Percentiles rank a stretch among this genome's conserved stretches.
phyloP scores from a whole-genome alignment of 2,329 filamentous ascomycete species.

The Thyridium curvatum region DNA sequence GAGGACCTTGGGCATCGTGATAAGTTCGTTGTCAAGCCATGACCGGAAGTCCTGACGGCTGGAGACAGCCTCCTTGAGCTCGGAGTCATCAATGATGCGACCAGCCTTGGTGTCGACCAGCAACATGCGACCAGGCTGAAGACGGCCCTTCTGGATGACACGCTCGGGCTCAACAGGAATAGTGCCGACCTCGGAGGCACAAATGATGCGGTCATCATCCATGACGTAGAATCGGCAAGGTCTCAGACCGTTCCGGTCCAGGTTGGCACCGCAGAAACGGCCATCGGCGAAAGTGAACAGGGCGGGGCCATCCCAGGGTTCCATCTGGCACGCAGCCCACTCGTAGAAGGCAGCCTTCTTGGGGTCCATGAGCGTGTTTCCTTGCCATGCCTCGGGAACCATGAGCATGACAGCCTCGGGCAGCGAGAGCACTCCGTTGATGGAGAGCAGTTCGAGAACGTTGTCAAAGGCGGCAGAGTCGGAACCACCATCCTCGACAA shows the following conservation, averaged over 20 bases:
- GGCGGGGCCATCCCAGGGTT: conserved; percentile 95
- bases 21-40: conserved; percentile 81
- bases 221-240: conserved; percentile 97
- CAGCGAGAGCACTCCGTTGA: conserved; percentile 91
- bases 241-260: conserved; percentile 90
- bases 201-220: conserved; percentile 95
- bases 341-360: conserved; percentile 97
- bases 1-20: conserved; percentile 72
- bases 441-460: conserved; percentile 85
- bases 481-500: conserved; percentile 93
- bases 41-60: conserved; percentile 78
- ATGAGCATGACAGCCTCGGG: conserved; percentile 98
- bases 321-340: conserved; percentile 98
- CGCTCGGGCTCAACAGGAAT: conserved; percentile 86
- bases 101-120: conserved; percentile 85
- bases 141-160: conserved; percentile 85
- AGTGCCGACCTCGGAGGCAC: conserved; percentile 92
- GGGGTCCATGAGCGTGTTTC: conserved; percentile 84
- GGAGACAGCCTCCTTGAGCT: conserved; percentile 86
- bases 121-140: conserved; percentile 94
- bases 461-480: conserved; percentile 98
- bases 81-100: conserved; percentile 88
- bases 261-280: conserved; percentile 92
- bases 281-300: conserved; percentile 97
- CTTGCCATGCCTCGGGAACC: conserved; percentile 97